Evolutionary conservation across 2,329 filamentous ascomycete genomes (phyloP), one percentile per base, ranked within the genome.

Genomic region (Xylaria digitata): DNA sequence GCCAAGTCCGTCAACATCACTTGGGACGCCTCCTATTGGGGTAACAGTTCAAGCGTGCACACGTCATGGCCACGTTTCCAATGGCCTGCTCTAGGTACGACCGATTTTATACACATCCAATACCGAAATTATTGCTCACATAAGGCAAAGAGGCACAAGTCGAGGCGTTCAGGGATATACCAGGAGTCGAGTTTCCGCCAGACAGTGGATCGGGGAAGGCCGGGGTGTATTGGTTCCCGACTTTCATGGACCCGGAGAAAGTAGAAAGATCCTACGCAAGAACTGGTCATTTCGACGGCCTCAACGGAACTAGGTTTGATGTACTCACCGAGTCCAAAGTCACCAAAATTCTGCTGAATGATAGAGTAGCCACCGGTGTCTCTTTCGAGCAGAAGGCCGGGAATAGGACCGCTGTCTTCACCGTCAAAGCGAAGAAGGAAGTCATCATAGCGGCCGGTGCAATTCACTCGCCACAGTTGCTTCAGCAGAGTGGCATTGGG

Each of bases 371-470:
- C 1, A 76, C 73, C 0, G 78, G 78, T 3, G 77, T 80, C 26
- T 61, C 72, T 34, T 79, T 78, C 59, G 64, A 70, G 21, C 72
- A 71, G 30, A 65, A 62, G 11, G 37, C 48, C 0, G 65, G 50
- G 6, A 73, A 73, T 23, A 48, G 50, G 6, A 75, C 73, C 6
- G 61, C 53, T 6, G 49, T 69, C 8, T 69, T 64, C 8, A 73
- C 68, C 1, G 71, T 79, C 30, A 73, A 70, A 23, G 78, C 75
- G 53, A 75, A 73, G 1, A 78, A 77, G 32, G 82, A 85, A 67
- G 77, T 84, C 15, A 80, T 85, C 19, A 62, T 85, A 19, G 77
- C 81, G 0, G 81, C 82, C 0, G 82, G 82, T 1, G 78, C 77
- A 0, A 75, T 83, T 23, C 72, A 82, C 59, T 84, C 74, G 8